Percentiles rank a stretch among this genome's conserved stretches.
These are phyloP conservation scores for Theileria sp. DNA, from an alignment of 169 alveolate genomes.

Conservation along the genomic window DNA sequence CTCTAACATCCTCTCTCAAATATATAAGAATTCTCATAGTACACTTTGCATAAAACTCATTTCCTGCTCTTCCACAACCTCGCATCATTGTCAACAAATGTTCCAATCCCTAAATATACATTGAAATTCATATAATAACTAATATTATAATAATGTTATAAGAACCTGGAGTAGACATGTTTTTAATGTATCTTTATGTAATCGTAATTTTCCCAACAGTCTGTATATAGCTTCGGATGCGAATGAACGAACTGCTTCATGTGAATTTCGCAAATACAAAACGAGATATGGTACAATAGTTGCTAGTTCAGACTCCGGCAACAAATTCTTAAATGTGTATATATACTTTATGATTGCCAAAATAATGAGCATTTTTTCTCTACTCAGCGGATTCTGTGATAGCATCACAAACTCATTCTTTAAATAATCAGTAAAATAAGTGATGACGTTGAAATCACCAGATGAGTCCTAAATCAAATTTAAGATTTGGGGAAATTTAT, in stretches of 20 bases:
- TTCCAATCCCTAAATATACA: slow-evolving; percentile 26
- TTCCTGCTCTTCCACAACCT: slow-evolving; percentile 20
- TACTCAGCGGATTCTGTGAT: slow-evolving; percentile 29
- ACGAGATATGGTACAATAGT: slow-evolving; percentile 34
- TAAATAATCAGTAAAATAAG: slow-evolving; percentile 47
- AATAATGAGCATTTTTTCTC: slow-evolving; percentile 42
- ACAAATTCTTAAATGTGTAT: slow-evolving; percentile 37
- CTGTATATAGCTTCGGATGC: slow-evolving; percentile 60
- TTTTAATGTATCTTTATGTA: slow-evolving; percentile 35
- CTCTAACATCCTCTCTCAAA: slow-evolving; percentile 43
- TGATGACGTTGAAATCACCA: slow-evolving; percentile 45
- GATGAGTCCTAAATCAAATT: slow-evolving; percentile 3
- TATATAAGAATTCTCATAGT: slow-evolving; percentile 50
- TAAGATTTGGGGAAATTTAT: not conserved
- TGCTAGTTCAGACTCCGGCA: slow-evolving; percentile 41
- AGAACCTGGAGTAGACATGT: slow-evolving; percentile 36
- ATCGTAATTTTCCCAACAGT: slow-evolving; percentile 23
- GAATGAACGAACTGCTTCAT: slow-evolving; percentile 61
- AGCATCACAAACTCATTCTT: slow-evolving; percentile 35
- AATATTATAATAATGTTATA: not conserved
- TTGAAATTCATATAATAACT: not conserved
- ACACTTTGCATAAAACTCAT: slow-evolving; percentile 63
- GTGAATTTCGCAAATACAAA: slow-evolving; percentile 22
- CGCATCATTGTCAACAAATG: slow-evolving; percentile 44
- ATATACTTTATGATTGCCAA: slow-evolving; percentile 59